Evolutionary conservation across 306 rosid species (phyloP), one percentile per base, ranked within the genome.

Genomic region (Castanea sativa): DNA sequence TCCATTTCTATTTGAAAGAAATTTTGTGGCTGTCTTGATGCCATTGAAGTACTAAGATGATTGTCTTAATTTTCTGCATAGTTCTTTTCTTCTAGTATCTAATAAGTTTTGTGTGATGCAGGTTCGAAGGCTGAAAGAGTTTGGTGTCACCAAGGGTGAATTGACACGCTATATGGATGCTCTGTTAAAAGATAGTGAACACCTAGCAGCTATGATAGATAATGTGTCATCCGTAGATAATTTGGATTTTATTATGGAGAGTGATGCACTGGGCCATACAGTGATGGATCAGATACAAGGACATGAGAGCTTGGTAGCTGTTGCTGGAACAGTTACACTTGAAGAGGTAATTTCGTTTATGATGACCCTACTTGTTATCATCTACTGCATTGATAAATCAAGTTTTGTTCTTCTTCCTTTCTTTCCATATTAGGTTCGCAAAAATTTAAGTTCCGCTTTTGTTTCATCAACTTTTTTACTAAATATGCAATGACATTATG

Each of bases 281-380:
- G 97, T 95, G 74, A 95, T 95, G 99, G 99, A 95, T 88, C 99
- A 93, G 89, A 88, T 87, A 71, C 99, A 95, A 87, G 99, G 99
- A 74, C 97, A 95, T 81, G 98, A 93, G 73, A 90, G 98, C 82
- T 90, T 95, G 85, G 91, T 95, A 23, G 93, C 96, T 74, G 91
- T 95, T 79, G 93, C 99, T 69, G 98, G 90, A 84, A 89, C 98
- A 75, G 96, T 95, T 75, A 90, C 92, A 68, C 99, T 95, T 69
- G 97, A 95, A 69, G 99, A 95, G 98, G 99, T 93, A 87, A 58
- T 64, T 77, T 82, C 33, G 25, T 35, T n/a, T 18, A 11, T 35
- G 51, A 68, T 35, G 25, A 33, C 35, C 52, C 52, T 68, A 35
- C 52, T 68, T 13, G 38, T 74, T 38, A 45, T 38, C 74, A 68